Conservation (phyloP, 495 filamentous ascomycete species). For the Echria macrotheca region DNA sequence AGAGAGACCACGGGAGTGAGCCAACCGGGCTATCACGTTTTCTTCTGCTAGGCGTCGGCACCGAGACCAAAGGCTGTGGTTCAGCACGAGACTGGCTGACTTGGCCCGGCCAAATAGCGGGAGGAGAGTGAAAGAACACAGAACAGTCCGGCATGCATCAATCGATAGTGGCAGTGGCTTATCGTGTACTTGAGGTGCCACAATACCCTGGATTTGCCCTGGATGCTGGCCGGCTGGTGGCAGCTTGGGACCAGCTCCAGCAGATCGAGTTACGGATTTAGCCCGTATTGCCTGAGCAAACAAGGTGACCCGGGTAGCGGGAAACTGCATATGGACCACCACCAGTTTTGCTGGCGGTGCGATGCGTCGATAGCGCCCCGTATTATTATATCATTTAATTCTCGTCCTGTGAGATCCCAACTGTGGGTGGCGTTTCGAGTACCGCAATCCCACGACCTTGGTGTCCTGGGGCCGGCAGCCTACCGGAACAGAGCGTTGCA, state of each 20-base stretch:
- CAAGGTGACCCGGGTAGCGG: not conserved
- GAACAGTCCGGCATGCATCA: slow-evolving; percentile 13
- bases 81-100: too few species aligned
- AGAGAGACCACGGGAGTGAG: too few species aligned
- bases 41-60: too few species aligned
- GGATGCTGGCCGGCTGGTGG: slow-evolving; percentile 3
- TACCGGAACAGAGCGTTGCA: not conserved
- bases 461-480: not conserved
- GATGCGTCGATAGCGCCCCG: not conserved
- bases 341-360: not conserved
- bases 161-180: slow-evolving; percentile 10
- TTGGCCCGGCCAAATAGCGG: too few species aligned
- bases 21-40: too few species aligned
- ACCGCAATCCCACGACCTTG: not conserved
- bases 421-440: not conserved
- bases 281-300: not conserved
- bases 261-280: not conserved
- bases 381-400: slow-evolving; percentile 7
- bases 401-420: slow-evolving; percentile 2
- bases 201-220: slow-evolving; percentile 3
- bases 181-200: too few species aligned
- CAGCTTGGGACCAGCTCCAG: not conserved
- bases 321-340: slow-evolving; percentile 1
- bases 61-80: too few species aligned
- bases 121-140: too few species aligned